These are phyloP conservation scores for Termitomyces sp. DNA, from an alignment of 768 basidiomycete genomes.

Conservation along the genomic window DNA sequence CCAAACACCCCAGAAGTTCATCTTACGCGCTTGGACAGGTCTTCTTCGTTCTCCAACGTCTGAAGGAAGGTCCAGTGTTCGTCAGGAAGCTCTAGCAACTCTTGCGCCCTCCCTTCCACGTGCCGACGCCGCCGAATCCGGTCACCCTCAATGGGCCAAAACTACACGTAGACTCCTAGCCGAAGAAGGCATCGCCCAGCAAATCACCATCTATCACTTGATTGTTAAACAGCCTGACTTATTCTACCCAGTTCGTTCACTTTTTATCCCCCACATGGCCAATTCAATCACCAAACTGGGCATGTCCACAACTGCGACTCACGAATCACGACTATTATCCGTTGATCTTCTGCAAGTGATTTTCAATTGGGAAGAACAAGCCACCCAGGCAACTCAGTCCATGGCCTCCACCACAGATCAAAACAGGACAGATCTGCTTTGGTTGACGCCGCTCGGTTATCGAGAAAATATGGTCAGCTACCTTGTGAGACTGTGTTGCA, in stretches of 20 bases:
- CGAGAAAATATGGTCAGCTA: slow-evolving; percentile 94
- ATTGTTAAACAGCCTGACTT: slow-evolving; percentile 87
- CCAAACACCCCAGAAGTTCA: slow-evolving; percentile 87
- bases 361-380: slow-evolving; percentile 88
- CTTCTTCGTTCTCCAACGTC: slow-evolving; percentile 70
- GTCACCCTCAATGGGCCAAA: slow-evolving; percentile 78
- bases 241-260: slow-evolving; percentile 88
- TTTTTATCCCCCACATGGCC: slow-evolving; percentile 93
- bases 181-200: slow-evolving; percentile 78
- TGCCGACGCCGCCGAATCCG: slow-evolving; percentile 50
- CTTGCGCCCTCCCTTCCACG: slow-evolving; percentile 78
- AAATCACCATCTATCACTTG: slow-evolving; percentile 83
- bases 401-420: slow-evolving; percentile 16
- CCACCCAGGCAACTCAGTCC: slow-evolving; percentile 24
- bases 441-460: slow-evolving; percentile 75
- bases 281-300: slow-evolving; percentile 86
- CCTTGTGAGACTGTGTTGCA: slow-evolving; percentile 85
- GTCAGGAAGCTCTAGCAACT: slow-evolving; percentile 81
- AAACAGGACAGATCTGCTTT: slow-evolving; percentile 29
- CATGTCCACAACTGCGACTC: slow-evolving; percentile 61
- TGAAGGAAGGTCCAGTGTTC: slow-evolving; percentile 72
- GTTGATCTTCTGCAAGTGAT: slow-evolving; percentile 91
- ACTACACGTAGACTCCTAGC: slow-evolving; percentile 79
- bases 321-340: slow-evolving; percentile 81
- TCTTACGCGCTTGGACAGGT: slow-evolving; percentile 86